Evolutionary conservation across 164 flowering plant genomes (phyloP), one percentile per base, ranked within the genome.

Genomic region (Piper betle): DNA sequence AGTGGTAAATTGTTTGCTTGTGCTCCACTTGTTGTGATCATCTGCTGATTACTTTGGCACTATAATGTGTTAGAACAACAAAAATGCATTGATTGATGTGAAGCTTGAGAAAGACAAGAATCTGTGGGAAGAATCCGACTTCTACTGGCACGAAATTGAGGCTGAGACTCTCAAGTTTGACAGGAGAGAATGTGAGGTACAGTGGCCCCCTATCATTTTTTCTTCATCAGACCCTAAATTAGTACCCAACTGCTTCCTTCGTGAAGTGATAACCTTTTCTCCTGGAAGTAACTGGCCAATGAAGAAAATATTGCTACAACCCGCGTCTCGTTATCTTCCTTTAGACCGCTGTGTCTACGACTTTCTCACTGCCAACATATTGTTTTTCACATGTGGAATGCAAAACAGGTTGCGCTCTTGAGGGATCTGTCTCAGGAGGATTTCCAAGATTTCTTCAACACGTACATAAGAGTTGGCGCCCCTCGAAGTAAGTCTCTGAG

Each of bases 61-160:
- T 42, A 6, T 42, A 10, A 42, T 6, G 11, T 6, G 6, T 42
- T 42, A 93, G 98, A 86, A 72, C 74, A 86, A 86, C 63, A 93
- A 87, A 17, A 83, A 81, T 72, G 81, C 97, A 11, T 77, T 93
- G 64, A 89, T 93, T 19, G 94, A 93, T 53, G 74, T 84, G 91
- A 93, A 93, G 80, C 91, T 93, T 16, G 98, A 93, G 80, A 93
- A 87, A 71, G 83, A 80, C 82, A 93, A 93, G 74, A 93, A 93
- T 73, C 64, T 89, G 56, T 71, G 76, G 63, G 98, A 93, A 70
- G 98, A 89, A 81, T 80, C 85, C 57, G 53, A 72, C 66, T 83
- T 83, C 68, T 87, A 69, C 71, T 89, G 97, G 98, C 64, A 75
- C 41, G 96, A 93, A 76, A 83, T 93, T 66, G 62, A 60, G 33